phyloP scores from a whole-genome alignment of 202 grass and related monocot species.

The Eragrostis tef region DNA sequence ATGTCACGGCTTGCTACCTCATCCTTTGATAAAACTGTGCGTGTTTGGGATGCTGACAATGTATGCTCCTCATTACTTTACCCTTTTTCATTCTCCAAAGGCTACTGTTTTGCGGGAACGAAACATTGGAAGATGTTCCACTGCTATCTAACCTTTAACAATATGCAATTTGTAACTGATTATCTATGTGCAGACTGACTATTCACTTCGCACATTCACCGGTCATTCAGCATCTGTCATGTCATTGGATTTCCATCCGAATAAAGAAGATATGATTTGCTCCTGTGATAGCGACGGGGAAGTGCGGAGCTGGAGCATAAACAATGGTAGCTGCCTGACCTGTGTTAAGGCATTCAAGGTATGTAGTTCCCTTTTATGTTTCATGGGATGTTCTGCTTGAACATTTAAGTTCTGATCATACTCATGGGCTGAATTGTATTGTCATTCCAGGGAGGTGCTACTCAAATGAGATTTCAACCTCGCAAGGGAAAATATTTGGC shows the following conservation, averaged over 20 bases:
- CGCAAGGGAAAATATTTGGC: constrained; percentile 89
- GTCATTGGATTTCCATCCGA: constrained; percentile 98
- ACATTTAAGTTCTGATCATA: constrained; percentile 39
- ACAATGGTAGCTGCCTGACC: constrained; percentile 85
- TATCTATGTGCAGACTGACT: constrained; percentile 71
- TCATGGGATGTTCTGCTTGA: constrained; percentile 9
- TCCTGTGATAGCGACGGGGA: constrained; percentile 92
- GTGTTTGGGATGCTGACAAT: constrained; percentile 99
- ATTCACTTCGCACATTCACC: constrained; percentile 96
- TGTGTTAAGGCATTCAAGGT: constrained; percentile 80
- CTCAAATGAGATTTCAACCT: constrained; percentile 98
- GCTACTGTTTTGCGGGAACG: constrained; percentile 7
- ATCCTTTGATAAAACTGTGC: constrained; percentile 96
- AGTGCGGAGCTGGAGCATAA: constrained; percentile 98
- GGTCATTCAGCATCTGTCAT: constrained; percentile 94
- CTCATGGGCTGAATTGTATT: constrained; percentile 21
- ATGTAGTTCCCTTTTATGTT: constrained; percentile 21
- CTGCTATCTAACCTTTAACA: constrained; percentile 2
- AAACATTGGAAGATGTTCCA: constrained; percentile 30
- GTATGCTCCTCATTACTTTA: constrained; percentile 49
- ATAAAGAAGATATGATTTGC: constrained; percentile 97
- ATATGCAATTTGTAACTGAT: constrained; percentile 22
- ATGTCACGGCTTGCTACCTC: constrained; percentile 97
- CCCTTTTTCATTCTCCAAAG: background rate
- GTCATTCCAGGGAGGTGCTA: constrained; percentile 70